Base-by-base conservation (phyloP, 495 filamentous ascomycete species). In the Lasiosphaeria hispida region DNA sequence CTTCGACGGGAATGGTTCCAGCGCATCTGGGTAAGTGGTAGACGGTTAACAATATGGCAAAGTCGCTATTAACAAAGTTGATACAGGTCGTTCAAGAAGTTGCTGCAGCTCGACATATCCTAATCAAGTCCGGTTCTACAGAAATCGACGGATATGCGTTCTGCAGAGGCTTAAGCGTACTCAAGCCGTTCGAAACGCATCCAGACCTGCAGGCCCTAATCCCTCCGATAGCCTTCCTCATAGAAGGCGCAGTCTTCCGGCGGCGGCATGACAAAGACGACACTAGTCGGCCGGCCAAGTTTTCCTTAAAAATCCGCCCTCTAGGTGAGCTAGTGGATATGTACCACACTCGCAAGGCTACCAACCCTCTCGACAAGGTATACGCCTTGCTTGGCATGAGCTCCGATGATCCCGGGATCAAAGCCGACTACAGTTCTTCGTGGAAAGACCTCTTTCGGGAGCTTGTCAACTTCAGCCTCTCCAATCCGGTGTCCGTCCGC, bases 311-410 rank as follows among this genome's bases (percentile, higher is more conserved):
- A 53, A 65, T 69, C 23, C 54, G 52, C 10, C 53, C 67, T 54
- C 60, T 75, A 45, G 54, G 63, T 35, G 58, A 72, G 54, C 58
- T 75, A 59, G n/a, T n/a, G n/a, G n/a, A n/a, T n/a, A n/a, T n/a
- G n/a, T n/a, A n/a, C n/a, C n/a, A n/a, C n/a, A n/a, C 54, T 30
- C 63, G 61, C 19, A 18, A 69, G 51, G 70, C 70, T 55, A 70
- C 67, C 37, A 44, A 61, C 13, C 53, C 7, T 48, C 67, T 61
- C 34, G 69, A 75, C 55, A 75, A 70, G 53, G 53, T 75, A 14
- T 75, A 68, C 64, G 69, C 70, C 41, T 63, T 75, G 38, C 66
- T 72, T 38, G 68, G 71, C 14, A 52, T 52, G 34, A 52, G 48
- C 34, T 36, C 23, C 30, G 34, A 52, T 17, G 14, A 38, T 38